A percentile compares a stretch with the other conserved stretches of the same genome.
Conservation (phyloP, 768 basidiomycete genomes). For the Macrocybe gigantea region DNA sequence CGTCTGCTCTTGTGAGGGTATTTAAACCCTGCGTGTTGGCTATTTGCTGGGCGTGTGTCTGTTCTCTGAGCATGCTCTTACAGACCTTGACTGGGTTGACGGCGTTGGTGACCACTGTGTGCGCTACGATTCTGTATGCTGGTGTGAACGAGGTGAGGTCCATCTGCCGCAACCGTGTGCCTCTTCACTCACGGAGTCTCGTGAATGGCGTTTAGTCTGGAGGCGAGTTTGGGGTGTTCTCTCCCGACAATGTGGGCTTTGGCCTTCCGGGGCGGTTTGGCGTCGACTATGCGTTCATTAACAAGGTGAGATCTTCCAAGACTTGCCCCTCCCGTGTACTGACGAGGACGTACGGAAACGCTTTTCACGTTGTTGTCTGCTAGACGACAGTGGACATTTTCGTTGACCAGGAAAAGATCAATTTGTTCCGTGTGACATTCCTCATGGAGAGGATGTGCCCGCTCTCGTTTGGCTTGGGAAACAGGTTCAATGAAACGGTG, state of each 20-base stretch:
- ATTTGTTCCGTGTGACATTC: conserved; percentile 44
- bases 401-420: conserved; percentile 42
- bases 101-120: conserved; percentile 3
- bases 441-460: conserved; percentile 42
- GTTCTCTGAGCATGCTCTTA: background rate
- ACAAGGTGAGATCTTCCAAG: conserved; percentile 25
- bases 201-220: conserved; percentile 27
- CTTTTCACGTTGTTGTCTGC: background rate
- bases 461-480: conserved; percentile 31
- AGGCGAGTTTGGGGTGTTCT: conserved; percentile 40
- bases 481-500: conserved; percentile 40
- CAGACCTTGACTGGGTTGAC: conserved; percentile 2
- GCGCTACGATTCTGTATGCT: conserved; percentile 33
- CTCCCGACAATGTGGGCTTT: conserved; percentile 25
- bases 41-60: background rate
- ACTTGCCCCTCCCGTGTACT: background rate
- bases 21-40: background rate
- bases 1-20: no score
- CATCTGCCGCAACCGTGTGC: background rate
- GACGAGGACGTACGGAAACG: background rate
- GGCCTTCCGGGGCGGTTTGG: conserved; percentile 40
- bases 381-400: conserved; percentile 40
- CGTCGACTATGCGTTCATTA: conserved; percentile 40
- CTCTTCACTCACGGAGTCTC: no score
- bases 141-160: conserved; percentile 36